Conservation (phyloP, 257 asterid species). For the Craterostigma plantagineum region DNA sequence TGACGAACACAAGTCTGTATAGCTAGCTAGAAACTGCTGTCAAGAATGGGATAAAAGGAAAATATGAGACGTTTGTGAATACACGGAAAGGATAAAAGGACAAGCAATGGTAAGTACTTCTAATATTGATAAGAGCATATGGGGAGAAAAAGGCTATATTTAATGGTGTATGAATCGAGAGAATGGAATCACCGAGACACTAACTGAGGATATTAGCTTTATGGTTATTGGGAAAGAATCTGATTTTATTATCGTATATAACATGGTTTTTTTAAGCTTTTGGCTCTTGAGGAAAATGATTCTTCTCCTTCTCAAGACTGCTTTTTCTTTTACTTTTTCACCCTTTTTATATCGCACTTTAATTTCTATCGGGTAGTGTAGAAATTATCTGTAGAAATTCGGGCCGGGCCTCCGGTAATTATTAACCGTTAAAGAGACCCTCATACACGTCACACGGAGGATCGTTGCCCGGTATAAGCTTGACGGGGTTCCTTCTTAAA, state of each 20-base stretch:
- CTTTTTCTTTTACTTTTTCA: not conserved
- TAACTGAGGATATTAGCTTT: constrained; percentile 31
- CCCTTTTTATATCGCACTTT: not conserved
- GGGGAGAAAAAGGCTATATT: constrained; percentile 31
- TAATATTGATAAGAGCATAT: constrained; percentile 44
- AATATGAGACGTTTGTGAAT: constrained; percentile 32
- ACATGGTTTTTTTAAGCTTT: constrained; percentile 1
- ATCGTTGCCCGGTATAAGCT: too few species aligned
- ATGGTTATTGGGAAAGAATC: constrained; percentile 22
- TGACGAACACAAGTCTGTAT: too few species aligned
- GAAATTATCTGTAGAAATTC: not conserved
- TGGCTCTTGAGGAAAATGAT: constrained; percentile 18
- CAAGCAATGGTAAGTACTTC: constrained; percentile 9
- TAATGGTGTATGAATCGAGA: constrained; percentile 16
- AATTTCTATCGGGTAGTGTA: not conserved
- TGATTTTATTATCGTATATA: constrained; percentile 13
- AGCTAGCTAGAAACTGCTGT: too few species aligned
- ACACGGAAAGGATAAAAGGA: constrained; percentile 24
- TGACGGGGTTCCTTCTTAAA: too few species aligned
- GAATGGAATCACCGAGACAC: constrained; percentile 34
- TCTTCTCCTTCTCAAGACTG: constrained; percentile 22
- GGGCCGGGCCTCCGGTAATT: too few species aligned
- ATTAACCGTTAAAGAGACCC: too few species aligned
- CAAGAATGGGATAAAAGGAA: constrained; percentile 19
- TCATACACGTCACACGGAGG: too few species aligned